These are phyloP conservation scores for Sugiyamaella boreocaroliniensis DNA, from an alignment of 805 yeast species.

Conservation along the genomic window DNA sequence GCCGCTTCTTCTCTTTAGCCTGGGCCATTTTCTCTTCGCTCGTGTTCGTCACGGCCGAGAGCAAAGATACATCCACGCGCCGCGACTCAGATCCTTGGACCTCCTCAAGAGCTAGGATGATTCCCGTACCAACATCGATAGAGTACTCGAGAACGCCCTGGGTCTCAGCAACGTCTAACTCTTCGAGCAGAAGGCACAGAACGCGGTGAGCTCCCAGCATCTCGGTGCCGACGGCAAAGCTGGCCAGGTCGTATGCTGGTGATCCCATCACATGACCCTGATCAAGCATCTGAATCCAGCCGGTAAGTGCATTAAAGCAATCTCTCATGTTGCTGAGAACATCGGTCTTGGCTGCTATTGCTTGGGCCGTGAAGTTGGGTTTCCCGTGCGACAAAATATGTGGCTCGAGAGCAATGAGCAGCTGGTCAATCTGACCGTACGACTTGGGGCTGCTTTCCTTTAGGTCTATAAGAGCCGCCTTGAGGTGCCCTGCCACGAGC, in stretches of 20 bases:
- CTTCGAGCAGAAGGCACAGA: constrained; percentile 19
- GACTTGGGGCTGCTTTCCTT: constrained; percentile 6
- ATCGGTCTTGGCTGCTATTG: neutral
- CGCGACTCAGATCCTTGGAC: neutral
- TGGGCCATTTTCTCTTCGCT: neutral
- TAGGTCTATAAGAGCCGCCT: constrained; percentile 11
- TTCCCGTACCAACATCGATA: constrained; percentile 19
- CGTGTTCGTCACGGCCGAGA: neutral
- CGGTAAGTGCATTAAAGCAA: constrained; percentile 14
- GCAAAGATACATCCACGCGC: constrained; percentile 3
- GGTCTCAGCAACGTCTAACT: constrained; percentile 19
- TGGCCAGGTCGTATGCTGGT: constrained; percentile 15
- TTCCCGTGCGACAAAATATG: constrained; percentile 4
- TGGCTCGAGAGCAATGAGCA: constrained; percentile 14
- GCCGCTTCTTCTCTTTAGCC: neutral
- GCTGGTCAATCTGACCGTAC: constrained; percentile 8
- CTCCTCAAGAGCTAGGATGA: constrained; percentile 12
- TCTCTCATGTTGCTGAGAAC: constrained; percentile 16
- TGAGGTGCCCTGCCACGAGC: constrained; percentile 25
- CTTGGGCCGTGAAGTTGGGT: neutral
- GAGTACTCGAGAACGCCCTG: constrained; percentile 20
- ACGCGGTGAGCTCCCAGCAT: constrained; percentile 20
- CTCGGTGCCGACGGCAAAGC: constrained; percentile 16
- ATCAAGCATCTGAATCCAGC: constrained; percentile 21
- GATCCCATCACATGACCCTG: constrained; percentile 19